Evolutionary conservation across 2,329 filamentous ascomycete genomes (phyloP), one percentile per base, ranked within the genome.

Genomic region (Fragosphaeria purpurea): DNA sequence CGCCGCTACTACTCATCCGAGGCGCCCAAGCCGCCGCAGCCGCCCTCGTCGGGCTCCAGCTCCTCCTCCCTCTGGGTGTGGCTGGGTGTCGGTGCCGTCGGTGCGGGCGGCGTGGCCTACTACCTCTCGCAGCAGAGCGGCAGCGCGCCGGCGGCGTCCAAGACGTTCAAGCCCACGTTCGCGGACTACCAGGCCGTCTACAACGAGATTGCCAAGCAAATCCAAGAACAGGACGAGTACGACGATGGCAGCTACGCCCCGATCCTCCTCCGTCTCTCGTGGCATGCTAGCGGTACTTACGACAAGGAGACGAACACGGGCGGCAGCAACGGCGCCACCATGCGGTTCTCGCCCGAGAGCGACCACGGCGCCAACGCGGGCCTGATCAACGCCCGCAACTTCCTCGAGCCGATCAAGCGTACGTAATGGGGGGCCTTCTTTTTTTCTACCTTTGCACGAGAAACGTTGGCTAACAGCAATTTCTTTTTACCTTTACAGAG

Each of bases 161-260:
- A 78, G 63, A 65, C 79, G 59, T 85, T 91, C 72, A 79, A 73
- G 47, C 88, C 89, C 54, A 85, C 79, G 63, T 81, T 85, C 70
- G 83, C 85, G 61, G 89, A 98, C 70, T 97, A 95, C 76, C 89
- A 96, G 76, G 85, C 87, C 70, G 88, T 97, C 49, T 97, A 97
- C 75, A 80, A 96, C 67, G 84, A 83, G 63, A 82, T 97, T 60
- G 90, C 91, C 50, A 70, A 75, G 63, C 76, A 76, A 54, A 74
- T 97, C 50, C 84, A 93, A 68, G 87, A 96, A 71, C 82, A 95
- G 65, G 88, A 93, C 60, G 85, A 96, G 59, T 97, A 97, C 67
- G 91, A 97, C 63, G 91, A 98, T 67, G 91, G 93, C 60, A 93
- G 86, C 73, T 97, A 94, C 66, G 91, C 89, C 51, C 93, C 91